Evolutionary conservation across 2,329 filamentous ascomycete species (phyloP).

Genomic region (Fusarium graminum): DNA sequence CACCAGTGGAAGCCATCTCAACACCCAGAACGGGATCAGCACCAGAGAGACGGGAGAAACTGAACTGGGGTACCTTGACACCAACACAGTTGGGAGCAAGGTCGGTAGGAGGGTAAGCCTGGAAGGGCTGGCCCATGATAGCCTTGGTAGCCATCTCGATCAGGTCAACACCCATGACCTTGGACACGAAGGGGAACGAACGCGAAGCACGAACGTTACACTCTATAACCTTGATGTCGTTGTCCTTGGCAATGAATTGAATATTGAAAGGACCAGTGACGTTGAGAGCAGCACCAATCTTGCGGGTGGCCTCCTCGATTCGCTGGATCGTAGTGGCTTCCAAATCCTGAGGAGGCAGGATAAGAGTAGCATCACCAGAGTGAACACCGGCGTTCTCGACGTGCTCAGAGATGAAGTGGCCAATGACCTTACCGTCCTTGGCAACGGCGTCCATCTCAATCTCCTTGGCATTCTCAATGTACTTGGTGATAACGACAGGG

Average conservation of each 20-base stretch:
- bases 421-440: slow-evolving; percentile 87
- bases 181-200: slow-evolving; percentile 98
- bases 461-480: slow-evolving; percentile 99
- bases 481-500: slow-evolving; percentile 98
- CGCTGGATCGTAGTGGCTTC: slow-evolving; percentile 88
- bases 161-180: slow-evolving; percentile 97
- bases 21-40: slow-evolving; percentile 97
- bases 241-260: slow-evolving; percentile 99
- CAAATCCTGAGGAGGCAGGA: slow-evolving; percentile 93
- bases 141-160: slow-evolving; percentile 99
- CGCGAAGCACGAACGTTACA: slow-evolving; percentile 97
- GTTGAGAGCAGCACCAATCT: slow-evolving; percentile 94
- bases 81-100: slow-evolving; percentile 87
- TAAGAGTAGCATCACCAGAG: slow-evolving; percentile 96
- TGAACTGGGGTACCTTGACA: slow-evolving; percentile 99
- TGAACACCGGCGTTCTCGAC: slow-evolving; percentile 99
- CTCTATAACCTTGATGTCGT: slow-evolving; percentile 99
- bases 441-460: slow-evolving; percentile 99
- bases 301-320: slow-evolving; percentile 94
- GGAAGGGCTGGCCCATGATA: slow-evolving; percentile 86
- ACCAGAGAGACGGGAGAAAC: slow-evolving; percentile 95
- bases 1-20: slow-evolving; percentile 98
- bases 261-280: slow-evolving; percentile 99
- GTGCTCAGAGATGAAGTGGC: slow-evolving; percentile 98
- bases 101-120: slow-evolving; percentile 82